These are phyloP conservation scores for Byssochlamys sp. DNA, from an alignment of 2,329 filamentous ascomycete genomes.

Conservation along the genomic window DNA sequence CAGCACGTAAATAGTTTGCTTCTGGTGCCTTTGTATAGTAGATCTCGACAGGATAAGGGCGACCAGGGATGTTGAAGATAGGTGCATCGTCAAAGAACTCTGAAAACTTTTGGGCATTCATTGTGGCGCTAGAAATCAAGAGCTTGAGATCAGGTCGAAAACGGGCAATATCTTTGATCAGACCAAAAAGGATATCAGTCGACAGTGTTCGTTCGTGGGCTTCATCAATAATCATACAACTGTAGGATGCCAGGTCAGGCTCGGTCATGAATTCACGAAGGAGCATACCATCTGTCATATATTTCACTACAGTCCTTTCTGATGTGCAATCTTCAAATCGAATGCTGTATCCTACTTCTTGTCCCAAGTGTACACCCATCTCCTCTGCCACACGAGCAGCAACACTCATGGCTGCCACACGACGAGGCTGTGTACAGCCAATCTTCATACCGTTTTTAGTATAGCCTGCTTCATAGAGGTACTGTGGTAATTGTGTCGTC, in stretches of 20 bases:
- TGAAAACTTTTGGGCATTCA: conserved; percentile 87
- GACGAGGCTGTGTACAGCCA: conserved; percentile 84
- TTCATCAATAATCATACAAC: conserved; percentile 90
- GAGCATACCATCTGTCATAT: conserved; percentile 96
- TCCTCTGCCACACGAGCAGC: conserved; percentile 94
- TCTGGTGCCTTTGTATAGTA: conserved; percentile 85
- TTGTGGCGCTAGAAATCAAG: conserved; percentile 84
- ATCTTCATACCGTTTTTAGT: conserved; percentile 77
- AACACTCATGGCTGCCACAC: conserved; percentile 95
- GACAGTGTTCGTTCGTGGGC: conserved; percentile 88
- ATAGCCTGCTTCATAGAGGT: conserved; percentile 81
- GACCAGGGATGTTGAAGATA: conserved; percentile 87
- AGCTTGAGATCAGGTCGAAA: conserved; percentile 78
- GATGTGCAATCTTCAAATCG: conserved; percentile 87
- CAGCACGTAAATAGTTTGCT: conserved; percentile 83
- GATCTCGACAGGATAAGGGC: conserved; percentile 79
- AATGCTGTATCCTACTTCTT: conserved; percentile 87
- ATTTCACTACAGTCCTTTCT: conserved; percentile 85
- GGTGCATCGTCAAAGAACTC: conserved; percentile 85
- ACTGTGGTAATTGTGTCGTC: conserved; percentile 88
- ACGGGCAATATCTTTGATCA: conserved; percentile 79
- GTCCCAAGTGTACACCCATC: conserved; percentile 77
- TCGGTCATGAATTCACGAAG: conserved; percentile 82
- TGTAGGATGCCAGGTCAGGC: conserved; percentile 71
- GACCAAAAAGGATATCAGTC: conserved; percentile 78